Evolutionary conservation across 192 early-diverging fungal genomes (phyloP).

Genomic region (Coemansia sp.): DNA sequence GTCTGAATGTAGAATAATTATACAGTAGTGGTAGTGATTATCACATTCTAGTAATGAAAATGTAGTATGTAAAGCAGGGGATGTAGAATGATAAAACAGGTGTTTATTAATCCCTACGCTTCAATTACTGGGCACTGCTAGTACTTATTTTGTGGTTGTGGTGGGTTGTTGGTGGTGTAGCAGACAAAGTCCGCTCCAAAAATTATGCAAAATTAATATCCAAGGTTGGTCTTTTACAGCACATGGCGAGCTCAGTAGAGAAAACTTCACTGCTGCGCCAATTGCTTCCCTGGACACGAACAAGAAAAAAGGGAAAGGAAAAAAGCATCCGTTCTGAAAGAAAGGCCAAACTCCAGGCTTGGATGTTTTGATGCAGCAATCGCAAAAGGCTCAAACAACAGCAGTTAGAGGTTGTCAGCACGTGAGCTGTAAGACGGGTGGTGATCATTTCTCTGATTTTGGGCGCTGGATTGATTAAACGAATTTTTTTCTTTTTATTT

Average conservation of each 20-base stretch:
- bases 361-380: too few species aligned
- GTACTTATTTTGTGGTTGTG: background rate
- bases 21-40: background rate
- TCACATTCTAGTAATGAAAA: too few species aligned
- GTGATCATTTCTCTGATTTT: background rate
- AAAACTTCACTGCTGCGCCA: constrained; percentile 22
- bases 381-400: too few species aligned
- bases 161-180: constrained; percentile 12
- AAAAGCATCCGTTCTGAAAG: too few species aligned
- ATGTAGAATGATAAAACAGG: too few species aligned
- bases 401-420: too few species aligned
- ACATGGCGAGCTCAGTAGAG: constrained; percentile 31
- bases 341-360: too few species aligned
- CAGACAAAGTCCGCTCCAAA: constrained; percentile 30
- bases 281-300: constrained; percentile 39
- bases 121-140: too few species aligned
- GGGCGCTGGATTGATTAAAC: background rate
- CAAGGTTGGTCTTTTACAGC: constrained; percentile 25
- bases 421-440: too few species aligned
- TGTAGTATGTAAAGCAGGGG: too few species aligned
- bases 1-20: background rate
- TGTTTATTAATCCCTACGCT: too few species aligned
- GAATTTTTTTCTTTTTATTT: background rate
- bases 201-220: constrained; percentile 39
- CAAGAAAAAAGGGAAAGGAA: constrained; percentile 1